Conservation (phyloP, 345 rosid species). For the Microcos paniculata region DNA sequence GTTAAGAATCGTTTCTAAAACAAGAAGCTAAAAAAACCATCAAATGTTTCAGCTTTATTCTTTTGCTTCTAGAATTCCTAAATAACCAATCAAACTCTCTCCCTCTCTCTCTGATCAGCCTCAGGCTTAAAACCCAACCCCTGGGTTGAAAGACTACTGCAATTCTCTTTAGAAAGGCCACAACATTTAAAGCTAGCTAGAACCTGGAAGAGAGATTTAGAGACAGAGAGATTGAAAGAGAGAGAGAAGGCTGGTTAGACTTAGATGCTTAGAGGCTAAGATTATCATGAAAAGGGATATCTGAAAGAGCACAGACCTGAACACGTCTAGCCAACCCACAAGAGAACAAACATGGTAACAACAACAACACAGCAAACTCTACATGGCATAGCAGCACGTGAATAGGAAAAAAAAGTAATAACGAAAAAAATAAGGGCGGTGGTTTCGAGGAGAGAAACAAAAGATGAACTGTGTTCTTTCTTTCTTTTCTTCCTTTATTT, state of each 20-base stretch:
- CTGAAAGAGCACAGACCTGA: conserved; percentile 34
- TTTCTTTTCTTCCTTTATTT: background rate
- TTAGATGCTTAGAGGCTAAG: conserved; percentile 8
- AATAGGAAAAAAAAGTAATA: conserved; percentile 28
- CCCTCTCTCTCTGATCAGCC: too few species aligned
- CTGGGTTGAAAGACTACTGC: background rate
- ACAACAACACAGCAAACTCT: conserved; percentile 31
- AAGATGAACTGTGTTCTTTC: conserved; percentile 6
- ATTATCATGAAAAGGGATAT: conserved; percentile 30
- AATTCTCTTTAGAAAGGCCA: background rate
- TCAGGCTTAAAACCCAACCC: background rate
- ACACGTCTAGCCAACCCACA: conserved; percentile 36
- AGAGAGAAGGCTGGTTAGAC: background rate
- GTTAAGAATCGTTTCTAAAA: conserved; percentile 2
- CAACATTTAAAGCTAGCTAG: background rate
- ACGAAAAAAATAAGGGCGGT: conserved; percentile 41
- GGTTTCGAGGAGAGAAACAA: conserved; percentile 49
- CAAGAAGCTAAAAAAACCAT: background rate
- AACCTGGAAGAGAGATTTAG: background rate
- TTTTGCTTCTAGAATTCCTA: background rate
- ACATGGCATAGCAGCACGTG: conserved; percentile 64
- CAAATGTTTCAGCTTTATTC: background rate
- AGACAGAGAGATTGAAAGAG: background rate
- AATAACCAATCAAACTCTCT: background rate
- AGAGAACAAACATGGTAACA: conserved; percentile 61